Base-by-base conservation (phyloP, 805 yeast species). In the Saccharomyces jurei region DNA sequence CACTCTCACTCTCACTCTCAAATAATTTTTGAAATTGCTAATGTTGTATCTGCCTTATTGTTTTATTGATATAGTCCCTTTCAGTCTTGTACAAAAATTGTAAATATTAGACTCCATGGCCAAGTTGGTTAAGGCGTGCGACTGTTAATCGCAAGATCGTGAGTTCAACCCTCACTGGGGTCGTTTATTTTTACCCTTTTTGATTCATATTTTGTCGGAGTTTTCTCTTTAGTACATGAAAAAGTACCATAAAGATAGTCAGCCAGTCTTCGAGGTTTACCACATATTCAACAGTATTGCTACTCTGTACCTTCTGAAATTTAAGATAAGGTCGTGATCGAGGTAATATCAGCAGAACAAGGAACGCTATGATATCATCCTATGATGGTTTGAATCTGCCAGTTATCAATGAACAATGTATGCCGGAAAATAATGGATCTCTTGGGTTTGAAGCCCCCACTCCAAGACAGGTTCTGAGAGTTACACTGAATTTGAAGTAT, bases 401-500 rank as follows among this genome's bases (percentile, higher is more conserved):
- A 17, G 17, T 36, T 36, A 17, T 22, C 4, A 36, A 36, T 17
- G 44, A 36, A 36, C 44, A 36, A 17, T 36, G 44, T 17, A 8
- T 36, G 44, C 44, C 25, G 11, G 25, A 17, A 17, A 36, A 36
- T 17, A 36, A 10, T n/a, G 44, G 44, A 36, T 36, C 25, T n/a
- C 44, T 36, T 36, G 44, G 44, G 25, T 36, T 44, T 53, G 46
- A 50, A 52, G 36, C 76, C 46, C 90, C 89, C 10, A 78, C 81
- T 47, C 77, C 91, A 3, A 76, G 89, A 56, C 96, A 85, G 67
- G 76, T 81, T 1, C 72, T 85, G 51, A 74, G 89, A 50, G 80
- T 89, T 50, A 85, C 92, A 17, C 72, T 87, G 58, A 87, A 88
- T 61, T 74, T 89, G 65, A 89, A 89, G 67, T 73, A 75, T 50